phyloP scores from a whole-genome alignment of 1,139 yeast species.

The Candida tetrigidarum region DNA sequence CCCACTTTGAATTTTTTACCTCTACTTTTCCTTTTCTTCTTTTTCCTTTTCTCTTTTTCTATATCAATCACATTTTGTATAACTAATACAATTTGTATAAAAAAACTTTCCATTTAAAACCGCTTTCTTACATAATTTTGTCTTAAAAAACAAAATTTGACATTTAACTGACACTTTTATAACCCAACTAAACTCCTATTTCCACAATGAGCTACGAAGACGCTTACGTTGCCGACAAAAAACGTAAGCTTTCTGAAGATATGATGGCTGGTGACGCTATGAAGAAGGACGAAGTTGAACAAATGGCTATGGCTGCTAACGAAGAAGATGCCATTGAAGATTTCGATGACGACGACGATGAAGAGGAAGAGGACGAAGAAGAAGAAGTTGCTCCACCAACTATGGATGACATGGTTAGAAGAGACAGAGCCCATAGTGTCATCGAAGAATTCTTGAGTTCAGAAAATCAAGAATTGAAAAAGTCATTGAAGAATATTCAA shows the following conservation, averaged over 20 bases:
- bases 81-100: not conserved
- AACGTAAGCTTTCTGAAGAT: conserved; percentile 17
- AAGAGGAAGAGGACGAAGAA: conserved; percentile 10
- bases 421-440: conserved; percentile 15
- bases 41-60: not conserved
- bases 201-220: conserved; percentile 20
- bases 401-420: conserved; percentile 15
- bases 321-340: conserved; percentile 5
- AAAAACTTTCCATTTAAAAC: not conserved
- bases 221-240: conserved; percentile 17
- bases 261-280: conserved; percentile 13
- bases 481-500: conserved; percentile 13
- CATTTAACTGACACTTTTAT: not conserved
- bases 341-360: conserved; percentile 10
- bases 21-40: not conserved
- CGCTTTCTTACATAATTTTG: not conserved
- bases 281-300: conserved; percentile 13
- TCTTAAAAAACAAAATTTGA: not conserved
- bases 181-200: conserved; percentile 1
- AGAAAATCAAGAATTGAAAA: conserved; percentile 17
- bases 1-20: not conserved
- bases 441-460: conserved; percentile 17
- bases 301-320: conserved; percentile 12
- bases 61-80: not conserved
- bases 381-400: conserved; percentile 6